Percentiles rank a stretch among this genome's conserved stretches.
phyloP scores from a whole-genome alignment of 768 basidiomycete species.

The Russula virescens region DNA sequence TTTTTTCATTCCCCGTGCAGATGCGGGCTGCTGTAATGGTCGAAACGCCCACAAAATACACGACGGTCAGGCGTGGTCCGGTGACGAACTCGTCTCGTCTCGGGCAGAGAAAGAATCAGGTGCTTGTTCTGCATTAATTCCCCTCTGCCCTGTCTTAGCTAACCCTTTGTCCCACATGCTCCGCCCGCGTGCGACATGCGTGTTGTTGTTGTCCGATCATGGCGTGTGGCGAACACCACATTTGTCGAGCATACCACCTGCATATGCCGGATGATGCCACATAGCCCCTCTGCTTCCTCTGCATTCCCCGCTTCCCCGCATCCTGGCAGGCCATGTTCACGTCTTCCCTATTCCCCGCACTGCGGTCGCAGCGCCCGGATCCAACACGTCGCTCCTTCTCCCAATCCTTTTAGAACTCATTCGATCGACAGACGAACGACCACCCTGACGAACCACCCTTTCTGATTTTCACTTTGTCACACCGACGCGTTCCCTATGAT shows the following conservation, averaged over 20 bases:
- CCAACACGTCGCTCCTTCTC: neutral
- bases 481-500: neutral
- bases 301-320: conserved; percentile 12
- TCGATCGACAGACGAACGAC: neutral
- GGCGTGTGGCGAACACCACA: neutral
- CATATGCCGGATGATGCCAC: neutral
- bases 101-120: neutral
- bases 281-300: neutral
- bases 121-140: neutral
- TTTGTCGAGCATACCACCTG: neutral
- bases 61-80: neutral
- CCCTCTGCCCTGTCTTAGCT: neutral
- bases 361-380: neutral
- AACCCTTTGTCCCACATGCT: neutral
- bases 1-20: neutral
- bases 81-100: neutral
- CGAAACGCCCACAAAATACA: neutral
- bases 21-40: neutral
- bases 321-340: neutral
- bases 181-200: neutral
- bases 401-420: neutral
- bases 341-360: neutral
- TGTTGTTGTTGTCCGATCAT: neutral
- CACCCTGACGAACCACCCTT: neutral
- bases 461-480: conserved; percentile 1